Conservation (phyloP, 2,329 filamentous ascomycete species). For the Albifimbria verrucaria region DNA sequence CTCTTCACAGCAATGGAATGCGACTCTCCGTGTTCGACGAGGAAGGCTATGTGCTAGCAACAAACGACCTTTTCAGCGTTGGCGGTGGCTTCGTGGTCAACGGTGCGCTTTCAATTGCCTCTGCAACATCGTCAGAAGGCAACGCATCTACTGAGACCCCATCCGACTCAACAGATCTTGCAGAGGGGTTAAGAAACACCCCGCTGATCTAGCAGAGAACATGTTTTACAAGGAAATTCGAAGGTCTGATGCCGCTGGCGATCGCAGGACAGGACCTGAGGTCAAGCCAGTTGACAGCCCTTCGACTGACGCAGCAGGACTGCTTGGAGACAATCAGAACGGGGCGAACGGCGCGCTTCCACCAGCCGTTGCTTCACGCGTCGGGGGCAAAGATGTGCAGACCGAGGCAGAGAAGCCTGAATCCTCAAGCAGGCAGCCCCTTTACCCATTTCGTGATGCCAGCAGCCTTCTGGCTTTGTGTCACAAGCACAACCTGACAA, state of each 20-base stretch:
- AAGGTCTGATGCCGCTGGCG: constrained; percentile 41
- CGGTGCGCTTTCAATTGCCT: constrained; percentile 41
- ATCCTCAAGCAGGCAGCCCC: constrained; percentile 30
- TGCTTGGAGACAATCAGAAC: constrained; percentile 7
- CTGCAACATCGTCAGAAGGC: constrained; percentile 16
- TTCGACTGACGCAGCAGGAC: constrained; percentile 3
- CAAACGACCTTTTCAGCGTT: constrained; percentile 49
- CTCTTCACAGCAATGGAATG: constrained; percentile 51
- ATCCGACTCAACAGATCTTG: not conserved
- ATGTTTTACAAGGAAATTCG: constrained; percentile 50
- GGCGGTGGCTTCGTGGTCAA: constrained; percentile 52
- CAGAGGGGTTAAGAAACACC: constrained; percentile 28
- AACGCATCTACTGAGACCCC: not conserved
- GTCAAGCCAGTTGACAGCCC: constrained; percentile 31
- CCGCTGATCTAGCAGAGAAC: constrained; percentile 48
- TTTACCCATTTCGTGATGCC: constrained; percentile 45
- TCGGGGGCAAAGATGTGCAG: constrained; percentile 11
- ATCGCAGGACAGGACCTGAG: constrained; percentile 41
- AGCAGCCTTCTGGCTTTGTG: constrained; percentile 43
- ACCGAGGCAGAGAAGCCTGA: constrained; percentile 11
- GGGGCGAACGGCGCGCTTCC: not conserved
- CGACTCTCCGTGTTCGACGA: constrained; percentile 47
- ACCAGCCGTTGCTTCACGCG: not conserved
- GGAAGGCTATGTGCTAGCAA: constrained; percentile 42
- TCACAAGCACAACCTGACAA: constrained; percentile 47